A percentile compares a stretch with the other conserved stretches of the same genome.
phyloP scores from a whole-genome alignment of 1,284 basidiomycete genomes.

The Blastosporella zonata region DNA sequence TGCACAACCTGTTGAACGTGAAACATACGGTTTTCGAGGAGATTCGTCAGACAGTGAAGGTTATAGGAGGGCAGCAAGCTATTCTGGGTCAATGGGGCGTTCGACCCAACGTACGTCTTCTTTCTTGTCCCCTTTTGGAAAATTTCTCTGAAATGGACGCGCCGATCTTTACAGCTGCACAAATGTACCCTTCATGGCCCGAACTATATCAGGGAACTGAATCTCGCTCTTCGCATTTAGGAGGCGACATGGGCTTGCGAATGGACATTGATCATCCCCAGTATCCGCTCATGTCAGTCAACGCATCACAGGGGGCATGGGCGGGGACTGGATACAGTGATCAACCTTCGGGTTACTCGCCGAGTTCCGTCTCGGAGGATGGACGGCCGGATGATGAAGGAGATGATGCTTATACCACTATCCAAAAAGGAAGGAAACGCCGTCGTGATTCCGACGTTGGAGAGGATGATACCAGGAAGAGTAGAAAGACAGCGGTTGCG shows the following conservation, averaged over 20 bases:
- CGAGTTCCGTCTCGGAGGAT: conserved; percentile 21
- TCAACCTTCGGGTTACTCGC: conserved; percentile 19
- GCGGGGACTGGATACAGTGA: conserved; percentile 17
- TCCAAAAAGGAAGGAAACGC: conserved; percentile 27
- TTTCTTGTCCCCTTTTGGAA: conserved; percentile 6
- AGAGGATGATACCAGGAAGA: conserved; percentile 28
- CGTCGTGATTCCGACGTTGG: conserved; percentile 21
- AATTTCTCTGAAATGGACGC: conserved; percentile 7
- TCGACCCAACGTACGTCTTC: conserved; percentile 20
- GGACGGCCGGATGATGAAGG: conserved; percentile 18
- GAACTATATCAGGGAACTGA: conserved; percentile 2
- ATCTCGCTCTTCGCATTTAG: conserved; percentile 1
- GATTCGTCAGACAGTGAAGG: conserved; percentile 18
- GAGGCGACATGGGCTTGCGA: conserved; percentile 9
- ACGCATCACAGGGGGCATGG: conserved; percentile 16
- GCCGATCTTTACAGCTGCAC: conserved; percentile 5
- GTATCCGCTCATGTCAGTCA: conserved; percentile 10
- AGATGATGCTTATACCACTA: conserved; percentile 14
- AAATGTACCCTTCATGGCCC: conserved; percentile 10
- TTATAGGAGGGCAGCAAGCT: conserved; percentile 14
- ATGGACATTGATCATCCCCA: conserved; percentile 1
- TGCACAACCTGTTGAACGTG: conserved; percentile 19
- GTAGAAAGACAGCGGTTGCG: conserved; percentile 55
- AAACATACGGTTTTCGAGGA: conserved; percentile 10
- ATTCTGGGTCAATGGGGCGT: conserved; percentile 11